A percentile compares a stretch with the other conserved stretches of the same genome.
Conservation (phyloP, 2,329 filamentous ascomycete species). For the Bipolaris zeicola region DNA sequence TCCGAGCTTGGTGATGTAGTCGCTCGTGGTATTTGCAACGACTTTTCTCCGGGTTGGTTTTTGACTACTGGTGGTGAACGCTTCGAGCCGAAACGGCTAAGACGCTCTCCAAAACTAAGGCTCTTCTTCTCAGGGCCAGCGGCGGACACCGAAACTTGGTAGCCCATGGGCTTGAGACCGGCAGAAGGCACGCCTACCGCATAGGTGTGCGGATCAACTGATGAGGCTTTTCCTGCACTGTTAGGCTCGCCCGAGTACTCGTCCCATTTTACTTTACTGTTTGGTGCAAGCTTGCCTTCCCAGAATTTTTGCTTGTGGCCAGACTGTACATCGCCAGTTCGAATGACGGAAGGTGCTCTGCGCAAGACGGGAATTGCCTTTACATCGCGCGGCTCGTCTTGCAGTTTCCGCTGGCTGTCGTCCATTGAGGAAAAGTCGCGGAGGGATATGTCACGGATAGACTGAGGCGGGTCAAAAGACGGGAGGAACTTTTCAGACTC, state of each 20-base stretch:
- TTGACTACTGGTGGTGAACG: conserved; percentile 51
- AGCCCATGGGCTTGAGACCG: conserved; percentile 32
- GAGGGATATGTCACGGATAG: conserved; percentile 46
- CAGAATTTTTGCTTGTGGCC: conserved; percentile 42
- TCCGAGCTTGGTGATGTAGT: conserved; percentile 27
- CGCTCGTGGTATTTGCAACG: conserved; percentile 57
- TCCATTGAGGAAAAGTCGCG: conserved; percentile 50
- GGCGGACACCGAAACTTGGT: conserved; percentile 39
- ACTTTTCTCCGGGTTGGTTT: conserved; percentile 63
- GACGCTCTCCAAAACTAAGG: conserved; percentile 40
- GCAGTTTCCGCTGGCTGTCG: conserved; percentile 34
- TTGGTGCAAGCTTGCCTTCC: conserved; percentile 44
- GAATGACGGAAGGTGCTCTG: conserved; percentile 34
- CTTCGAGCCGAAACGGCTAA: conserved; percentile 31
- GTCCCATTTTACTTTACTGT: conserved; percentile 61
- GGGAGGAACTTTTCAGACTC: conserved; percentile 39
- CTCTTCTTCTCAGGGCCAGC: conserved; percentile 34
- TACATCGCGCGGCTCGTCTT: conserved; percentile 8
- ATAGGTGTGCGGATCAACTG: conserved; percentile 59
- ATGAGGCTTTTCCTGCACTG: conserved; percentile 58
- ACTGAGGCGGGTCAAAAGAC: conserved; percentile 28
- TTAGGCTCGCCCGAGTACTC: conserved; percentile 69
- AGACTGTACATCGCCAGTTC: conserved; percentile 23
- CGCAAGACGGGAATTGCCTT: conserved; percentile 45
- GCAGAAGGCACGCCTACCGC: conserved; percentile 26